phyloP scores from a whole-genome alignment of 2,329 filamentous ascomycete genomes.

The Fusarium goolgardi region DNA sequence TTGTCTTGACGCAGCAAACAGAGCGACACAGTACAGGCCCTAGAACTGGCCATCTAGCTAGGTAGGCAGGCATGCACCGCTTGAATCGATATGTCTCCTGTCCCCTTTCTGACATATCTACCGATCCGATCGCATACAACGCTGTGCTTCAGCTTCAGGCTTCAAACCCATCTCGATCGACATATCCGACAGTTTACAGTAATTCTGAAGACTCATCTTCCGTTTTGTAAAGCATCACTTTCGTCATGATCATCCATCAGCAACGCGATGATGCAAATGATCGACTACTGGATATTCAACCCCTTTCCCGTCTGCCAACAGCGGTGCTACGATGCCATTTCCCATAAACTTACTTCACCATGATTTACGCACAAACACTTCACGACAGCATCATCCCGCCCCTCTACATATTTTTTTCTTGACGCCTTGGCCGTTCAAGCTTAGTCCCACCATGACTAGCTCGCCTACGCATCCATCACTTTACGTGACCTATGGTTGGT shows the following conservation, averaged over 20 bases:
- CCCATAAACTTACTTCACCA: slow-evolving; percentile 6
- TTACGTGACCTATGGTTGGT: slow-evolving; percentile 19
- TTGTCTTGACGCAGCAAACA: slow-evolving; percentile 12
- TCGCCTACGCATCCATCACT: slow-evolving; percentile 17
- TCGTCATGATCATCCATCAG: slow-evolving; percentile 34
- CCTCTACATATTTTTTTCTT: slow-evolving; percentile 26
- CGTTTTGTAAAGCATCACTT: slow-evolving; percentile 10
- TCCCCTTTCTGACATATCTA: slow-evolving; percentile 14
- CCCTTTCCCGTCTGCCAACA: slow-evolving; percentile 3
- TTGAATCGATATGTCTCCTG: slow-evolving; percentile 2
- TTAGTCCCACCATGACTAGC: slow-evolving; percentile 30
- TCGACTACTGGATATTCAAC: slow-evolving; percentile 7
- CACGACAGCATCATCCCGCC: slow-evolving; percentile 35
- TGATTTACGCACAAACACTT: slow-evolving; percentile 11
- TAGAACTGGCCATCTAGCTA: not conserved
- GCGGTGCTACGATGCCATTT: slow-evolving; percentile 1
- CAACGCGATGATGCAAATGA: slow-evolving; percentile 18
- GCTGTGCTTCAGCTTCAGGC: slow-evolving; percentile 1
- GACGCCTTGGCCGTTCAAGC: slow-evolving; percentile 4
- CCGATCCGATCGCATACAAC: slow-evolving; percentile 32
- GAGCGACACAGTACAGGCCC: slow-evolving; percentile 2
- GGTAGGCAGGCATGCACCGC: not conserved
- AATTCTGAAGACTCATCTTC: slow-evolving; percentile 2
- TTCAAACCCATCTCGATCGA: slow-evolving; percentile 26
- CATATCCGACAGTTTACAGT: not conserved